Conservation (phyloP, 345 rosid genomes). For the Citrus reticulata region DNA sequence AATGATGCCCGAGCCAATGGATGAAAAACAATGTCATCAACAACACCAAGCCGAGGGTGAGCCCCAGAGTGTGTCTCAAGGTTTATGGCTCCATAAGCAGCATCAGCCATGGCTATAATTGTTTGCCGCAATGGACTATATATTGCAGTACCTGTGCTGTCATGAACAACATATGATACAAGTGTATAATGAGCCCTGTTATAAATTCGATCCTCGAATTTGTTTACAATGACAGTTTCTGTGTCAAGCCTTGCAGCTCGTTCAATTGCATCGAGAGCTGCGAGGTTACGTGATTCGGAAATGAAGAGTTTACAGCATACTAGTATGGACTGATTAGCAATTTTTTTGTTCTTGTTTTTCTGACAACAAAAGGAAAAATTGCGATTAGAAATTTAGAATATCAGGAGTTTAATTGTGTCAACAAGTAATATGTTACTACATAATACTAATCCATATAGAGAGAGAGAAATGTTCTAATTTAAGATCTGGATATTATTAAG, state of each 20-base stretch:
- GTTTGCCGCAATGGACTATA: conserved; percentile 57
- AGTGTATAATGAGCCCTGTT: conserved; percentile 50
- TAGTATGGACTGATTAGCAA: conserved; percentile 28
- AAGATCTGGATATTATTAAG: no score
- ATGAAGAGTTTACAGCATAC: conserved; percentile 60
- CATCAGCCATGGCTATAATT: conserved; percentile 49
- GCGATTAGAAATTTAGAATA: not conserved
- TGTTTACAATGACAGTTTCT: conserved; percentile 41
- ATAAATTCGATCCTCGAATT: conserved; percentile 51
- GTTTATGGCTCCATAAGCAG: conserved; percentile 42
- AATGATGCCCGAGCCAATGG: conserved; percentile 50
- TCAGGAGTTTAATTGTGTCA: not conserved
- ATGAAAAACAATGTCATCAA: conserved; percentile 56
- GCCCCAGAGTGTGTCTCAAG: conserved; percentile 53
- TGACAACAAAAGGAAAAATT: not conserved
- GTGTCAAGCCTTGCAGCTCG: conserved; percentile 34
- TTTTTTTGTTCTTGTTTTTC: conserved; percentile 28
- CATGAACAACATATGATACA: conserved; percentile 47
- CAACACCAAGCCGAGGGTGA: conserved; percentile 60
- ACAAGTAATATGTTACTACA: not conserved
- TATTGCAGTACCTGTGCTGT: conserved; percentile 36
- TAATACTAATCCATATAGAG: no score
- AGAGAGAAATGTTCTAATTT: not conserved
- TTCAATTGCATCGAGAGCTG: conserved; percentile 45
- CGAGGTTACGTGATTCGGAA: conserved; percentile 48